Conservation (phyloP, 2,329 filamentous ascomycete genomes). For the Thermothelomyces thermophilus region DNA sequence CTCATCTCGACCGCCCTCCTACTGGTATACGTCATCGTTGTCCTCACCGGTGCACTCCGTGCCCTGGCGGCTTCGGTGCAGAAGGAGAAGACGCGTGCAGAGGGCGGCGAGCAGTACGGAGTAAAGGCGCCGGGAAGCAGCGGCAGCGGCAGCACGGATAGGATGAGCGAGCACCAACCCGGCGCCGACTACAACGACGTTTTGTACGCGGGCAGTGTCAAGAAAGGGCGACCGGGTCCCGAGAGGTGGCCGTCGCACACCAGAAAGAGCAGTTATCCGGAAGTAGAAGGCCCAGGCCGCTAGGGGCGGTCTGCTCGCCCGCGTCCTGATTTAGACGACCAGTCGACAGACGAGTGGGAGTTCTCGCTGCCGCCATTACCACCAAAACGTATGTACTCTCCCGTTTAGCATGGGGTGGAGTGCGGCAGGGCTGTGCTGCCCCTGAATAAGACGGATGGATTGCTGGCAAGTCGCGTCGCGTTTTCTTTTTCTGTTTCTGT, state of each 20-base stretch:
- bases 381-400: slow-evolving; percentile 8
- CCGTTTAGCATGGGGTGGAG: slow-evolving; percentile 1
- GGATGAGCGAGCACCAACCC: background rate
- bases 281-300: slow-evolving; percentile 28
- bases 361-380: background rate
- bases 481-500: no score
- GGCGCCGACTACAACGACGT: slow-evolving; percentile 13
- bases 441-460: background rate
- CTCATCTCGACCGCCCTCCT: slow-evolving; percentile 72
- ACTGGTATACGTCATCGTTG: slow-evolving; percentile 69
- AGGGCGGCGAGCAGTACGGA: slow-evolving; percentile 44
- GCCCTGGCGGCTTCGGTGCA: slow-evolving; percentile 55
- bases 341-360: background rate
- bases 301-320: slow-evolving; percentile 16
- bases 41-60: slow-evolving; percentile 65
- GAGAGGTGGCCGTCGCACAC: slow-evolving; percentile 20
- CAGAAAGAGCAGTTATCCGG: slow-evolving; percentile 24
- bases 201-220: slow-evolving; percentile 22
- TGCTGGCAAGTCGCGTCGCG: no score
- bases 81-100: slow-evolving; percentile 53
- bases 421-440: background rate
- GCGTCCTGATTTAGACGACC: background rate
- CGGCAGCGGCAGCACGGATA: background rate
- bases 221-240: slow-evolving; percentile 12
- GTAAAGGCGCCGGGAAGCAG: background rate